Evolutionary conservation across 495 filamentous ascomycete genomes (phyloP).

Genomic region (Xylaria intraflava): DNA sequence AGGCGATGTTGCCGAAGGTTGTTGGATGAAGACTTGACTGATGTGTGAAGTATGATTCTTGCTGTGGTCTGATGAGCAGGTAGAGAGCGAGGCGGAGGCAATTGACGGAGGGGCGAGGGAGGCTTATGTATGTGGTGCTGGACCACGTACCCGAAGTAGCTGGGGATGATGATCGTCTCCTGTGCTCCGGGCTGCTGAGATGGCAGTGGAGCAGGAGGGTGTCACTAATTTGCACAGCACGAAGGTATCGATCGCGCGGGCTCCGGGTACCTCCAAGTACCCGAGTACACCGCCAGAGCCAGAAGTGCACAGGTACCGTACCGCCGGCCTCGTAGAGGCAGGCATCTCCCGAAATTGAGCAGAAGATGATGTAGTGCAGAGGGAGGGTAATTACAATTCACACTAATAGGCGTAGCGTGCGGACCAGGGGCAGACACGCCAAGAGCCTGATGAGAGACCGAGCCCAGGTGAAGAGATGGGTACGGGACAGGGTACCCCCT

Average conservation of each 20-base stretch:
- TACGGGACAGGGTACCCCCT: not conserved
- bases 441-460: not conserved
- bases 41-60: slow-evolving; percentile 15
- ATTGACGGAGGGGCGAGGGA: slow-evolving; percentile 27
- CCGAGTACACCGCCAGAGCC: slow-evolving; percentile 12
- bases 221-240: slow-evolving; percentile 11
- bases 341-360: slow-evolving; percentile 6
- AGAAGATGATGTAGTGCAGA: not conserved
- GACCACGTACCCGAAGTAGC: slow-evolving; percentile 9
- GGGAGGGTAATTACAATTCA: too few species aligned
- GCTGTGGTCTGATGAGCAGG: slow-evolving; percentile 28
- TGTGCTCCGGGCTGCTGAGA: slow-evolving; percentile 8
- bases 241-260: not conserved
- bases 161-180: slow-evolving; percentile 10
- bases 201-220: slow-evolving; percentile 21
- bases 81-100: slow-evolving; percentile 5
- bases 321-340: too few species aligned
- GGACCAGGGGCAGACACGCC: not conserved
- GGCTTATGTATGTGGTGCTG: slow-evolving; percentile 41
- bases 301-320: slow-evolving; percentile 1
- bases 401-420: too few species aligned
- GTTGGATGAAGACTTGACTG: slow-evolving; percentile 1
- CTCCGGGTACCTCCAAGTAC: too few species aligned
- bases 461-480: not conserved
- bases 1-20: not conserved